Conservation (phyloP, 1,139 yeast genomes). For the Starmera stellimalicola region DNA sequence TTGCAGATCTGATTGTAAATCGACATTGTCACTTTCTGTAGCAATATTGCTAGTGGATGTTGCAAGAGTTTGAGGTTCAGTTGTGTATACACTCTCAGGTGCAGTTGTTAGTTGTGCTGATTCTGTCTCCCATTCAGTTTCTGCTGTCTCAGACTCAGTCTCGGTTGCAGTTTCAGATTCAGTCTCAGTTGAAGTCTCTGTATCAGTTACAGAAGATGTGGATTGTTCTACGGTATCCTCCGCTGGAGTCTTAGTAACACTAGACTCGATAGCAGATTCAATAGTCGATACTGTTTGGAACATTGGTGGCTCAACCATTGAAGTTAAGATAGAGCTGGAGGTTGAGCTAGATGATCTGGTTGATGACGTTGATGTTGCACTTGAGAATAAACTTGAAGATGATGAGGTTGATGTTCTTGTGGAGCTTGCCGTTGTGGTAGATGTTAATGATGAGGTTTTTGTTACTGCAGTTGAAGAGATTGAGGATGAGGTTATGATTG, state of each 20-base stretch:
- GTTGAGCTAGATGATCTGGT: background rate
- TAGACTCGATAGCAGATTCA: background rate
- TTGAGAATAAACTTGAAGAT: background rate
- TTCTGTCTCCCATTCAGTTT: background rate
- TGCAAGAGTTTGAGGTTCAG: slow-evolving; percentile 1
- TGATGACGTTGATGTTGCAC: background rate
- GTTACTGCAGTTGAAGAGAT: too few species aligned
- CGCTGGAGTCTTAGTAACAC: background rate
- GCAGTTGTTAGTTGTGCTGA: background rate
- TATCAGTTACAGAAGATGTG: background rate
- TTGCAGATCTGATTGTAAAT: too few species aligned
- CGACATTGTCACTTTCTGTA: background rate
- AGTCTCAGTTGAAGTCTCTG: slow-evolving; percentile 3
- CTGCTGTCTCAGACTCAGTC: background rate
- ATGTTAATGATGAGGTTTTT: too few species aligned
- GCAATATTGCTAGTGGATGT: background rate
- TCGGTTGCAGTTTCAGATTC: slow-evolving; percentile 3
- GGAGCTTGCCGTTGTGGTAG: background rate
- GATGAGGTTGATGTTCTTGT: background rate
- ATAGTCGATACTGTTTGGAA: too few species aligned
- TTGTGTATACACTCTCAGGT: background rate
- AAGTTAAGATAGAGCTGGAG: background rate
- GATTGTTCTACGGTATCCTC: background rate
- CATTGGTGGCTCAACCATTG: background rate
- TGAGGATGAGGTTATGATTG: background rate